These are phyloP conservation scores for Rhodotorula sp. DNA, from an alignment of 1,284 basidiomycete genomes.

Conservation along the genomic window DNA sequence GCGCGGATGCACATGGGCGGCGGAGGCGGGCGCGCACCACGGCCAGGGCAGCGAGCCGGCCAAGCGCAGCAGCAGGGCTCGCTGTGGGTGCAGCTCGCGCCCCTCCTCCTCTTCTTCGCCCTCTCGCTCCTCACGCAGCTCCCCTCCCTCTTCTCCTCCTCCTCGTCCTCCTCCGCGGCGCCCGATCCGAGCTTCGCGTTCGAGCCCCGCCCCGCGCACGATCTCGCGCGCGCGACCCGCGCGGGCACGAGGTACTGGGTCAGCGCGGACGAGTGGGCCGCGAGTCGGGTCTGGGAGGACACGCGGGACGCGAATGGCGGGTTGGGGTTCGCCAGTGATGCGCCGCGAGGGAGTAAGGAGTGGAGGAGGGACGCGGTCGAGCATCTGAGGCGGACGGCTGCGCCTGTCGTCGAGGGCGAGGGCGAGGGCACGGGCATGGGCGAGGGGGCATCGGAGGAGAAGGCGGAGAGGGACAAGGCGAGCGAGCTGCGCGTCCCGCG, in stretches of 20 bases:
- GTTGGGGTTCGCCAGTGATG: conserved; percentile 24
- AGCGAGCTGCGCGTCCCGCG: conserved; percentile 24
- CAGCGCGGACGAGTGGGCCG: conserved; percentile 73
- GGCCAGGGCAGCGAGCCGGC: conserved; percentile 15
- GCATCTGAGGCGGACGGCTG: too few species aligned
- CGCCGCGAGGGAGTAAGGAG: neutral
- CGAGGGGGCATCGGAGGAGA: conserved; percentile 43
- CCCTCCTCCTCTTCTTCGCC: conserved; percentile 76
- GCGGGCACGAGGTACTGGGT: conserved; percentile 67
- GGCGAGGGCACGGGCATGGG: too few species aligned
- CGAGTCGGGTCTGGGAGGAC: conserved; percentile 62
- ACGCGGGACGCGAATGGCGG: conserved; percentile 39
- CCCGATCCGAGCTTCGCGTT: conserved; percentile 83
- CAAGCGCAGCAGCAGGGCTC: conserved; percentile 52
- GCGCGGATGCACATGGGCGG: conserved; percentile 1
- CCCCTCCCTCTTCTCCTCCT: conserved; percentile 64
- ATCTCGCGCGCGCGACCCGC: conserved; percentile 14
- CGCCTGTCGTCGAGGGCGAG: neutral
- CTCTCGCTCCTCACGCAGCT: conserved; percentile 84
- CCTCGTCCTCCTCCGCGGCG: conserved; percentile 51
- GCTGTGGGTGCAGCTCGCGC: conserved; percentile 74
- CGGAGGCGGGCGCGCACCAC: conserved; percentile 44
- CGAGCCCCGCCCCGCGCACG: conserved; percentile 51
- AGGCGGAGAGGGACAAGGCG: conserved; percentile 46
- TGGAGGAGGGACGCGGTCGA: conserved; percentile 14